Conservation (phyloP, 805 yeast species). For the Nakazawaea ambrosiae region DNA sequence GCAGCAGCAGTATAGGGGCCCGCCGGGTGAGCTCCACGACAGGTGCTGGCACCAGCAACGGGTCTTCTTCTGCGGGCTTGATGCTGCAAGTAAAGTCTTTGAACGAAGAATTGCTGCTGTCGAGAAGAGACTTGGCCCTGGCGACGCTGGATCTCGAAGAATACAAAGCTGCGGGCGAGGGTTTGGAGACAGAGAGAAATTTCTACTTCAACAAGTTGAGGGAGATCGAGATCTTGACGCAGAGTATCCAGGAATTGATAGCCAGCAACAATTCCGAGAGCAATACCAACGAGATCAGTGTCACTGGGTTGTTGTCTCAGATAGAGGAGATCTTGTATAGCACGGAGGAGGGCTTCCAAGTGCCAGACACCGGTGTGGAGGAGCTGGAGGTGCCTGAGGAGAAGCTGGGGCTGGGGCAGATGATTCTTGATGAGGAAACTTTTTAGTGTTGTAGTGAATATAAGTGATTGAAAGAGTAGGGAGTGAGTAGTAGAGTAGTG, state of each 20-base stretch:
- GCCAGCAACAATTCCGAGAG: conserved; percentile 37
- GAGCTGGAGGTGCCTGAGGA: not conserved
- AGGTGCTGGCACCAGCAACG: not conserved
- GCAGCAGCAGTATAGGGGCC: not conserved
- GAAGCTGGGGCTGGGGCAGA: conserved; percentile 3
- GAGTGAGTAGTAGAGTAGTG: not conserved
- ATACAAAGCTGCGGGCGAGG: conserved; percentile 51
- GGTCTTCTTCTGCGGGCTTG: not conserved
- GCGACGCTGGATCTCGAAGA: conserved; percentile 49
- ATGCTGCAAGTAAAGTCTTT: conserved; percentile 1
- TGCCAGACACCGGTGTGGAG: conserved; percentile 29
- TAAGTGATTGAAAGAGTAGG: too few species aligned
- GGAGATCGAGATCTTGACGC: conserved; percentile 78
- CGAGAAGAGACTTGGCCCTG: conserved; percentile 31
- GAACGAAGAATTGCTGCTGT: conserved; percentile 37
- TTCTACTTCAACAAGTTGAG: conserved; percentile 86
- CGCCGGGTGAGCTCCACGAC: not conserved
- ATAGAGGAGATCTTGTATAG: conserved; percentile 73
- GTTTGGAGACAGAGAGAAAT: conserved; percentile 75
- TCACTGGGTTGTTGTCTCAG: conserved; percentile 43
- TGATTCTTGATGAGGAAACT: conserved; percentile 14
- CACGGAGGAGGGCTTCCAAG: conserved; percentile 79
- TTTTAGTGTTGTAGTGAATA: too few species aligned
- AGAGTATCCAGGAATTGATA: conserved; percentile 43
- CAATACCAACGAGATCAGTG: conserved; percentile 21